phyloP scores from a whole-genome alignment of 2,329 filamentous ascomycete genomes.

The Rosellinia necatrix region DNA sequence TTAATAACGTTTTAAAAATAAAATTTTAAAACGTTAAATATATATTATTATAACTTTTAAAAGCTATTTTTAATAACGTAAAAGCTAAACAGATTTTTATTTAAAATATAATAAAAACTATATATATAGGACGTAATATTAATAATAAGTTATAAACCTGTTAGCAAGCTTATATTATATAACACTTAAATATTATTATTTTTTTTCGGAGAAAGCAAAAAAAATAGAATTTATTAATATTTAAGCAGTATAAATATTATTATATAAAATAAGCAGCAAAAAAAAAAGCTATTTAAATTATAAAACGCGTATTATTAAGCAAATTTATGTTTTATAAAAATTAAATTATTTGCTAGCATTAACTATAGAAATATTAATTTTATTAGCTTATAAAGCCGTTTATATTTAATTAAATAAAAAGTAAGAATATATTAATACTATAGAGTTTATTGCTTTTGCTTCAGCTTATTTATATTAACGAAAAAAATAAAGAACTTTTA shows the following conservation, averaged over 20 bases:
- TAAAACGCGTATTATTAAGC: not conserved
- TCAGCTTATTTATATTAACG: no score
- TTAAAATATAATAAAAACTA: not conserved
- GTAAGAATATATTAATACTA: no score
- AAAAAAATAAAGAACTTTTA: no score
- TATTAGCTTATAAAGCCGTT: not conserved
- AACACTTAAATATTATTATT: not conserved
- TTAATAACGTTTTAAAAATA: not conserved
- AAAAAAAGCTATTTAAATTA: not conserved
- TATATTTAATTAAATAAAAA: no score
- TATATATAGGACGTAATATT: not conserved
- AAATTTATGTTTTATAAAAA: no score
- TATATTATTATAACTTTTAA: not conserved
- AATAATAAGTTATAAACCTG: not conserved
- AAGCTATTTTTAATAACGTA: not conserved
- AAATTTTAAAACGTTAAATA: not conserved
- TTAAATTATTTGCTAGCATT: not conserved
- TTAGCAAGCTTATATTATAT: not conserved
- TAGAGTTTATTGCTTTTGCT: no score
- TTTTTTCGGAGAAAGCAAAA: not conserved
- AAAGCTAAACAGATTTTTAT: not conserved
- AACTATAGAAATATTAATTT: not conserved
- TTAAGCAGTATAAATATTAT: not conserved
- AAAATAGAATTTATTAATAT: not conserved
- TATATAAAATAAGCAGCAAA: not conserved